Evolutionary conservation across 441 rosid species (phyloP).

Genomic region (Pelargonium australe): DNA sequence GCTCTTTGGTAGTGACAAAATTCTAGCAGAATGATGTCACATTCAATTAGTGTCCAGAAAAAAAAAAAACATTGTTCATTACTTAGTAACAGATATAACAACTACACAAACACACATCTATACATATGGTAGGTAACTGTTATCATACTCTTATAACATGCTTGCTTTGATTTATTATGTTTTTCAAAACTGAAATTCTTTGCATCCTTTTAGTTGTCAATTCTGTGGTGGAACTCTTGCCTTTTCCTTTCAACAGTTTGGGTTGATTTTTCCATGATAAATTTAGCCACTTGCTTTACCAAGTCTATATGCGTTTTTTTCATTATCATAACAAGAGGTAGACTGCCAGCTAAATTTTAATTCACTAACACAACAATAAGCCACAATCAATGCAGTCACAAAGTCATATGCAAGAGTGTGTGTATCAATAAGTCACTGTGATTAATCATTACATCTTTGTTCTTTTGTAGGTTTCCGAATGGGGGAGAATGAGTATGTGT

Average conservation of each 20-base stretch:
- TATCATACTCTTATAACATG: too few species aligned
- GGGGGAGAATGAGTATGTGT: constrained; percentile 65
- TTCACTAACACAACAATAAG: too few species aligned
- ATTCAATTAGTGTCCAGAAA: background rate
- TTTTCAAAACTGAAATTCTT: constrained; percentile 15
- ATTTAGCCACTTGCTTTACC: too few species aligned
- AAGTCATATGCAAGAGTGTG: background rate
- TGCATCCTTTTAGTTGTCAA: constrained; percentile 58
- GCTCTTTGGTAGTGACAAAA: background rate
- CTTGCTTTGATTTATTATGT: too few species aligned
- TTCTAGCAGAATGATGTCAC: background rate
- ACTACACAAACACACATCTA: background rate
- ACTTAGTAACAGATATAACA: background rate
- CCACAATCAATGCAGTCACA: too few species aligned
- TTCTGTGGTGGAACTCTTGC: constrained; percentile 57
- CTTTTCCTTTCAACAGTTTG: constrained; percentile 58
- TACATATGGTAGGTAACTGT: too few species aligned
- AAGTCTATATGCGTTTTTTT: too few species aligned
- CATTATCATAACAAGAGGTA: too few species aligned
- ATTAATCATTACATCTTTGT: background rate
- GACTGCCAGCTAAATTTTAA: too few species aligned
- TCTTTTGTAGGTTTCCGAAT: constrained; percentile 50
- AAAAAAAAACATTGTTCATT: background rate
- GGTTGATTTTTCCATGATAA: too few species aligned
- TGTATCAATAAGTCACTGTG: background rate